Percentiles rank a stretch among this genome's conserved stretches.
Evolutionary conservation across 805 yeast genomes (phyloP).

Genomic region (Pichia rugopelliculosa): DNA sequence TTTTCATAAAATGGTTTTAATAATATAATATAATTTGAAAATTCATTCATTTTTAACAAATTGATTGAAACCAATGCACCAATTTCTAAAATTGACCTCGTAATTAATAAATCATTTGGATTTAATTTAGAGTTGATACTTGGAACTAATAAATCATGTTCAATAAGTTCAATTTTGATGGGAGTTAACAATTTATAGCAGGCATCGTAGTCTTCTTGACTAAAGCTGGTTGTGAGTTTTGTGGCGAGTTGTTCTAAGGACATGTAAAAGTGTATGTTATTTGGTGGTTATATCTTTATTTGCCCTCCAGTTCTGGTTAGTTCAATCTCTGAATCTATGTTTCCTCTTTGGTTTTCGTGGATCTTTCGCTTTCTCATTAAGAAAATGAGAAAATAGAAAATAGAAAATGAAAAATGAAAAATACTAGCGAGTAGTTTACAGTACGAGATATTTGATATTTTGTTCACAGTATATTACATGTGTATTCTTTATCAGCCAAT

Average conservation of each 20-base stretch:
- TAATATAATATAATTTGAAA: conserved; percentile 66
- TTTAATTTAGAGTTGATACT: conserved; percentile 31
- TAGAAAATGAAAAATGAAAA: background rate
- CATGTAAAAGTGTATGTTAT: conserved; percentile 26
- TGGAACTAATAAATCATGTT: conserved; percentile 73
- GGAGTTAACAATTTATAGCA: conserved; percentile 60
- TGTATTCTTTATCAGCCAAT: no score
- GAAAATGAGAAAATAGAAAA: background rate
- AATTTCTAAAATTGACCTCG: conserved; percentile 78
- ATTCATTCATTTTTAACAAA: conserved; percentile 50
- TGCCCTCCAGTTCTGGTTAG: background rate
- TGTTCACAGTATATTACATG: no score
- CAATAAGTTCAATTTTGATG: conserved; percentile 72
- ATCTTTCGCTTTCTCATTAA: background rate
- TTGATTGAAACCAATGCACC: conserved; percentile 80
- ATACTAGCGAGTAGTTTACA: no score
- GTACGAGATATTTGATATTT: no score
- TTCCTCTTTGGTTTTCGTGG: background rate
- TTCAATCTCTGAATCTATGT: background rate
- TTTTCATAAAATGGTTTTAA: conserved; percentile 68
- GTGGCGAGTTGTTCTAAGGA: conserved; percentile 64
- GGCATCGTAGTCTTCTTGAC: conserved; percentile 48
- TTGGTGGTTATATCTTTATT: background rate
- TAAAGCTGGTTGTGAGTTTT: conserved; percentile 60
- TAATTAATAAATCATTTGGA: conserved; percentile 62